These are phyloP conservation scores for Calonectria montana DNA, from an alignment of 2,329 filamentous ascomycete genomes.

Conservation along the genomic window DNA sequence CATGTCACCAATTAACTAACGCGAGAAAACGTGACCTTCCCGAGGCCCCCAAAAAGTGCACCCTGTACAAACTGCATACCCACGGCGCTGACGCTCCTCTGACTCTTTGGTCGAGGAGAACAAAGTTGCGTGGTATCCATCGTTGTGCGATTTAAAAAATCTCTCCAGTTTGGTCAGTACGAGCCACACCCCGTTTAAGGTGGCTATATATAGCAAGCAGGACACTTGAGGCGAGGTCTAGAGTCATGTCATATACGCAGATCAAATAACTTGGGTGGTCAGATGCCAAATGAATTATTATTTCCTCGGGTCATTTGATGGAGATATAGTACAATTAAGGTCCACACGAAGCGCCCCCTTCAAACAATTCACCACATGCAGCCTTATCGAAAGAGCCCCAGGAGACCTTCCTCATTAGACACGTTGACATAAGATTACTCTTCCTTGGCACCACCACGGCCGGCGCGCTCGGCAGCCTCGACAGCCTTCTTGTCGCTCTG, in stretches of 20 bases:
- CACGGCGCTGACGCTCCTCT: background rate
- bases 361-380: constrained; percentile 19
- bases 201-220: background rate
- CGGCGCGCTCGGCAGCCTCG: constrained; percentile 81
- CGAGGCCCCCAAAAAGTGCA: background rate
- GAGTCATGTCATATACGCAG: background rate
- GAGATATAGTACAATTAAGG: constrained; percentile 33
- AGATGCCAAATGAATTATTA: constrained; percentile 7
- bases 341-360: constrained; percentile 18
- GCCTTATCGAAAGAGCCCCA: background rate
- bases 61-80: background rate
- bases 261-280: background rate
- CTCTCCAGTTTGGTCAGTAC: background rate
- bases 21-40: constrained; percentile 46
- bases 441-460: constrained; percentile 77
- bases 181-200: background rate
- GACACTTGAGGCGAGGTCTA: background rate
- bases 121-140: background rate
- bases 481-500: constrained; percentile 95
- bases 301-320: constrained; percentile 7
- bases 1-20: constrained; percentile 46
- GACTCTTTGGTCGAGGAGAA: background rate
- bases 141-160: background rate
- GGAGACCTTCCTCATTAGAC: constrained; percentile 17
- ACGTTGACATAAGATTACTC: constrained; percentile 60